Base-by-base conservation (phyloP, 148 eudicot species). In the Rhododendron simsii region DNA sequence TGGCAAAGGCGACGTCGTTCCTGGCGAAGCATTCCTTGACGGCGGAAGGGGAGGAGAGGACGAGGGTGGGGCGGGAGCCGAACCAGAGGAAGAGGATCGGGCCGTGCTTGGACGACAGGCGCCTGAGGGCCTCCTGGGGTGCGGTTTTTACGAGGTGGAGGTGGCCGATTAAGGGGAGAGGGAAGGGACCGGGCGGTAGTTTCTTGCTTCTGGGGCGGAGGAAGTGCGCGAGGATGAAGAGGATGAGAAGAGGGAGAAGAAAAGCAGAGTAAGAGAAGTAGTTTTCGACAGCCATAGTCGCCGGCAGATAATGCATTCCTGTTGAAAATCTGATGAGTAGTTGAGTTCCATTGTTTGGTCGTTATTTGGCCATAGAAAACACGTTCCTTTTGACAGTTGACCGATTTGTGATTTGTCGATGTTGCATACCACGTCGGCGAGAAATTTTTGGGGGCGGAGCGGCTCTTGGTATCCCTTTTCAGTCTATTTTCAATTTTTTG, bases 121-220 rank as follows among this genome's bases (percentile, higher is more conserved):
- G 44, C 3, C 26, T 3, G 4, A 89, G 63, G 7, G 83, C 35
- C 23, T 30, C 26, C 30, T 84, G 85, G 20, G 83, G n/a, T 0
- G 81, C 15, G 2, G 73, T 48, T 26, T 87, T 84, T 20, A 87
- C 5, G 15, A 87, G 86, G 83, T 89, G 81, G 53, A 89, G 55
- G 81, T 89, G 87, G 83, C 91, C 91, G 20, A 89, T 85, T 28
- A 89, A 30, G 30, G 91, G 89, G 41, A 89, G 81, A 61, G 85
- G 48, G 13, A 71, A 53, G 0, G 84, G 86, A 4, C 89, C 67
- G 37, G 84, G 82, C 45, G 91, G 90, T 18, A 84, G 51, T 11
- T 10, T 26, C 20, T 83, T 59, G 65, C 1, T 87, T 12, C 6
- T 83, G 1, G 33, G 35, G 26, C 33, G 41, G 83, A 83, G 10